Evolutionary conservation across 257 asterid species (phyloP), one percentile per base, ranked within the genome.

Genomic region (Plantago elongata): DNA sequence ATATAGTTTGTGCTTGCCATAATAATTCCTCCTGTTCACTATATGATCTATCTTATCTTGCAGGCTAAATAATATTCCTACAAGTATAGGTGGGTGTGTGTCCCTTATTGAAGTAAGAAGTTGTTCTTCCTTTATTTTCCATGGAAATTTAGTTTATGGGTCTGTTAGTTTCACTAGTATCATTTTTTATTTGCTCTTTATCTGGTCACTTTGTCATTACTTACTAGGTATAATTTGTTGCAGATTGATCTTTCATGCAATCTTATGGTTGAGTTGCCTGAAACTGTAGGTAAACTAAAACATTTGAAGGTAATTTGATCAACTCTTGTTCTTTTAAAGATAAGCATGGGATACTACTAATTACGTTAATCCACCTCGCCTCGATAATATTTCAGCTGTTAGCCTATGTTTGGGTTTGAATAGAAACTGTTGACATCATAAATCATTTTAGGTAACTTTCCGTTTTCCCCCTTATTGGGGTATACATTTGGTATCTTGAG

Each of bases 241-340:
- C 81, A 92, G 99, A 84, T 89, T 72, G 94, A 89, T 75, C 77
- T 92, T 65, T 87, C 97, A 11, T 73, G 84, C 52, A 92, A 92
- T 82, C 86, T 89, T 76, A 75, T 89, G 61, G 64, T 60, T 38
- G 89, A 92, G 70, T 72, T 92, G 79, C 96, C 99, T 0, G 94
- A 87, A 56, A 72, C 87, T 48, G 57, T 89, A 54, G 80, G 82
- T 71, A 75, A 64, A 51, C 70, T 89, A 43, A 74, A 71, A 63
- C 64, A 72, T 16, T 73, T 92, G 83, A 86, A 89, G 97, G 99
- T 90, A 52, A 65, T 63, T 72, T 64, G 9, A 52, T 52, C 4
- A 16, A 46, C 45, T 27, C 9, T 7, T 57, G 9, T 57, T 9
- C 9, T 57, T 45, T 47, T 13, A 54, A 54, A 37, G 34, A 54